These are phyloP conservation scores for Fusarium papillatum DNA, from an alignment of 2,329 filamentous ascomycete species.

Conservation along the genomic window DNA sequence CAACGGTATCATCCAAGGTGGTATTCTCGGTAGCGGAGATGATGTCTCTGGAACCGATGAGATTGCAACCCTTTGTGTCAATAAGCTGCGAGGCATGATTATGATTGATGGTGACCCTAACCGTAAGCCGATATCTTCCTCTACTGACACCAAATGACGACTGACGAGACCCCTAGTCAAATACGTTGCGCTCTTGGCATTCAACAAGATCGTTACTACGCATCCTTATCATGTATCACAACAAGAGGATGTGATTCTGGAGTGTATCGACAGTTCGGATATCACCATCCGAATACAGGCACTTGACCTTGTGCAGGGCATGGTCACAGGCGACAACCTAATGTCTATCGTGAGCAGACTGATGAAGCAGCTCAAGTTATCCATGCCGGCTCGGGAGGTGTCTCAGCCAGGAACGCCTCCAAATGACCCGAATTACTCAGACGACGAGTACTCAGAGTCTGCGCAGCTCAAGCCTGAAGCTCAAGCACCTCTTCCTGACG, in stretches of 20 bases:
- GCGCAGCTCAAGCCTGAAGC: conserved; percentile 47
- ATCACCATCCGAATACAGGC: conserved; percentile 96
- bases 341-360: conserved; percentile 87
- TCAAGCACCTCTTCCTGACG: conserved; percentile 79
- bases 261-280: conserved; percentile 95
- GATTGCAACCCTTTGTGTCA: conserved; percentile 92
- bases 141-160: not conserved
- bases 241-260: conserved; percentile 96
- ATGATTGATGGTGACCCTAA: conserved; percentile 95
- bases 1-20: conserved; percentile 97
- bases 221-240: conserved; percentile 91
- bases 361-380: conserved; percentile 86
- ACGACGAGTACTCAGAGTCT: conserved; percentile 59
- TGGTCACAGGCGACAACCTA: conserved; percentile 92
- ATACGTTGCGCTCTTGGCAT: conserved; percentile 95
- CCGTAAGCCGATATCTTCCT: conserved; percentile 66
- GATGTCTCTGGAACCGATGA: conserved; percentile 88
- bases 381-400: conserved; percentile 65
- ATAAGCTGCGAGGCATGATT: conserved; percentile 94
- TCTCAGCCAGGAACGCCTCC: conserved; percentile 59
- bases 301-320: conserved; percentile 90
- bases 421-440: conserved; percentile 60
- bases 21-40: conserved; percentile 87
- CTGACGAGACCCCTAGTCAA: conserved; percentile 73
- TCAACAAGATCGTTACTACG: conserved; percentile 93